These are phyloP conservation scores for Kwoniella sp. DNA, from an alignment of 768 basidiomycete genomes.

Conservation along the genomic window DNA sequence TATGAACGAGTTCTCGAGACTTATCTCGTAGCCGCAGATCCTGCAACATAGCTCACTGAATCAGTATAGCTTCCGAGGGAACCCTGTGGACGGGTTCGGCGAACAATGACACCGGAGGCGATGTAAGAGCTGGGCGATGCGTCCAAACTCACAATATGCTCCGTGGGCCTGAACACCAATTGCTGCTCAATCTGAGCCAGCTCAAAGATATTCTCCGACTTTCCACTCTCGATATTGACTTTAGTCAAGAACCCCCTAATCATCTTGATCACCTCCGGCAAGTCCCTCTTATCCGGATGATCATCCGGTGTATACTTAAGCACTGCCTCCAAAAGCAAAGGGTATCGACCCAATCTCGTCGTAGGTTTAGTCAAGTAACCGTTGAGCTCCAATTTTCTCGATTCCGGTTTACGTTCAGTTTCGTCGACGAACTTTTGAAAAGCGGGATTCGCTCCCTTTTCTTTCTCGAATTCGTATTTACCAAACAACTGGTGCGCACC, in stretches of 20 bases:
- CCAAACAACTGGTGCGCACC: conserved; percentile 96
- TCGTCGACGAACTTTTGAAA: conserved; percentile 94
- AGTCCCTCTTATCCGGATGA: conserved; percentile 74
- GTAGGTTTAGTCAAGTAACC: conserved; percentile 98
- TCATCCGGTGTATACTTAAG: conserved; percentile 89
- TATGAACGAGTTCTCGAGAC: conserved; percentile 85
- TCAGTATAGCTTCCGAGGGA: conserved; percentile 16
- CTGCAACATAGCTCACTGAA: conserved; percentile 56
- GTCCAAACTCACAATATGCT: conserved; percentile 71
- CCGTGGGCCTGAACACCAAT: conserved; percentile 82
- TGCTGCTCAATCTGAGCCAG: conserved; percentile 90
- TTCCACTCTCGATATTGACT: conserved; percentile 92
- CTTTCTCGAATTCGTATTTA: conserved; percentile 99
- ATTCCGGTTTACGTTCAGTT: conserved; percentile 89
- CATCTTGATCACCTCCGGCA: conserved; percentile 75
- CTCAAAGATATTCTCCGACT: conserved; percentile 94
- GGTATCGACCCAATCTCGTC: conserved; percentile 94
- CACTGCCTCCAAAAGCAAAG: conserved; percentile 86
- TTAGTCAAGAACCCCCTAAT: conserved; percentile 79
- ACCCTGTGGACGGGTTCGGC: too few species aligned
- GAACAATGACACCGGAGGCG: too few species aligned
- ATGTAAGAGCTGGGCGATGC: too few species aligned
- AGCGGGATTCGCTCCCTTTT: conserved; percentile 86
- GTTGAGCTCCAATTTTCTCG: conserved; percentile 93
- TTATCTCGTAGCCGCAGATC: conserved; percentile 84